A percentile compares a stretch with the other conserved stretches of the same genome.
These are phyloP conservation scores for Salix viminalis DNA, from an alignment of 345 rosid species.

Conservation along the genomic window DNA sequence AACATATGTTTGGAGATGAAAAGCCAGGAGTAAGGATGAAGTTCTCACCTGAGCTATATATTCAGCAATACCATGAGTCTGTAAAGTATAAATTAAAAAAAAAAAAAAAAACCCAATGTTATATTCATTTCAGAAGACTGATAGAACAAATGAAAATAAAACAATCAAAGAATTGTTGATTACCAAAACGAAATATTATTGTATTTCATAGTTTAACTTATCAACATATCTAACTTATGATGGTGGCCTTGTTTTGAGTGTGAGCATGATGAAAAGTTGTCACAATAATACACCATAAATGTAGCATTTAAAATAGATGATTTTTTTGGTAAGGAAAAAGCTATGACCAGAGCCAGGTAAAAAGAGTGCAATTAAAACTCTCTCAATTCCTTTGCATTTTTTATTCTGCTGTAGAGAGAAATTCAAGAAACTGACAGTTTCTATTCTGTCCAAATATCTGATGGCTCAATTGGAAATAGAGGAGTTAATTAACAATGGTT, in stretches of 20 bases:
- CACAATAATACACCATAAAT: neutral
- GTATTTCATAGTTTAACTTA: neutral
- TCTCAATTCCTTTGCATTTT: neutral
- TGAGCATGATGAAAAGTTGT: neutral
- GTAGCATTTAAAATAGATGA: neutral
- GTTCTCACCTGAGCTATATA: slow-evolving; percentile 88
- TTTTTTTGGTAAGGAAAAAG: neutral
- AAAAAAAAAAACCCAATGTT: slow-evolving; percentile 15
- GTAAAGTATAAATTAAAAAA: slow-evolving; percentile 17
- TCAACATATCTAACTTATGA: neutral
- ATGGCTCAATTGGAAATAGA: neutral
- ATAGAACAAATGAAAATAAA: neutral
- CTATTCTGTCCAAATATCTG: neutral
- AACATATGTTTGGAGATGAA: neutral
- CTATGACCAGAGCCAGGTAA: neutral
- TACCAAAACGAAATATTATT: neutral
- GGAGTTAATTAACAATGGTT: neutral
- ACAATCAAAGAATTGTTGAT: neutral
- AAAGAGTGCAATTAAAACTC: neutral
- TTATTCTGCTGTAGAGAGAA: neutral
- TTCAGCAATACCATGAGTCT: slow-evolving; percentile 98
- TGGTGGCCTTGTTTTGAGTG: neutral
- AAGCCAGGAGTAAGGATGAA: slow-evolving; percentile 11
- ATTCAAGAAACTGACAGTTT: neutral
- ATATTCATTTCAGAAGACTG: slow-evolving; percentile 14